Evolutionary conservation across 257 asterid genomes (phyloP).

Genomic region (Solanum corneliomulleri): DNA sequence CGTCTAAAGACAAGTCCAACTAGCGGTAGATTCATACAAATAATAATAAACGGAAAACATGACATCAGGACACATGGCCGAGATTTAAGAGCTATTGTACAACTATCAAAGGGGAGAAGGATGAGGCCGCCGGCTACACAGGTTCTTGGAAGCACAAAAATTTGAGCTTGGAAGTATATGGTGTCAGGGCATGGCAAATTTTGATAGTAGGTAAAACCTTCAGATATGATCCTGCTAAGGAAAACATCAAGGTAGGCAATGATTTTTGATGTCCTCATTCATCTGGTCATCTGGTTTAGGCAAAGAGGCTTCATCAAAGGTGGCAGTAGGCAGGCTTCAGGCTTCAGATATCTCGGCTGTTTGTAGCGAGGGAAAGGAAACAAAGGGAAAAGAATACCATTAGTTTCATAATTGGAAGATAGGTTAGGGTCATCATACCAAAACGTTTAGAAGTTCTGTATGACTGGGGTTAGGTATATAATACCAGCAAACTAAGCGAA

Average conservation of each 20-base stretch:
- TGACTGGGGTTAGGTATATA: neutral
- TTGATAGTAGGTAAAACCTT: conserved; percentile 51
- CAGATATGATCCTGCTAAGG: conserved; percentile 70
- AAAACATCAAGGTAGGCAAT: conserved; percentile 83
- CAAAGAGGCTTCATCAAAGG: conserved; percentile 74
- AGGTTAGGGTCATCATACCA: conserved; percentile 16
- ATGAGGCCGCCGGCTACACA: conserved; percentile 44
- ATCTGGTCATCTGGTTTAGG: conserved; percentile 96
- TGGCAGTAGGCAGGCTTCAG: conserved; percentile 55
- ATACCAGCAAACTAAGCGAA: neutral
- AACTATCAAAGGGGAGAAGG: conserved; percentile 28
- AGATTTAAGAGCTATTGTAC: conserved; percentile 34
- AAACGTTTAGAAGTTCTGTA: neutral
- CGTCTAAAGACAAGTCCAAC: neutral
- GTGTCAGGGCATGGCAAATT: conserved; percentile 57
- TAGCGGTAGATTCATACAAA: neutral
- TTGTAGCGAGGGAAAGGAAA: conserved; percentile 67
- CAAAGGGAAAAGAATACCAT: conserved; percentile 71
- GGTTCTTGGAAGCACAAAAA: conserved; percentile 69
- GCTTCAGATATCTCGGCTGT: conserved; percentile 97
- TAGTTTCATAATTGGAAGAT: conserved; percentile 39
- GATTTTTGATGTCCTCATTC: conserved; percentile 56
- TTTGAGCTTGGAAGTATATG: conserved; percentile 53
- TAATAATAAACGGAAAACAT: neutral
- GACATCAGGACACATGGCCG: conserved; percentile 25